phyloP scores from a whole-genome alignment of 345 rosid genomes.

The Eucalyptus viminalis region DNA sequence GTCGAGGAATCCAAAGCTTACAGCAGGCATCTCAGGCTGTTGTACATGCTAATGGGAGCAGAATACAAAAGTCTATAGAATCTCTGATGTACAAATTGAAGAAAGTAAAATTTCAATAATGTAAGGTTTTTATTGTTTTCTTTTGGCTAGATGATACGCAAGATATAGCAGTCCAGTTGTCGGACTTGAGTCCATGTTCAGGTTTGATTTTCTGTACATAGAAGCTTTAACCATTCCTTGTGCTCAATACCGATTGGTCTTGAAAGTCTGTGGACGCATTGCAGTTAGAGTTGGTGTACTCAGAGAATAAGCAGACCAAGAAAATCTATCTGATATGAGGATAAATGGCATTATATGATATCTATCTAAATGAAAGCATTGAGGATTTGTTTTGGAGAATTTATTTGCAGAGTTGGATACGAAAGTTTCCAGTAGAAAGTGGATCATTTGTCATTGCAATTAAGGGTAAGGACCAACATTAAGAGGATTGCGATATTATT shows the following conservation, averaged over 20 bases:
- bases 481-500: not conserved
- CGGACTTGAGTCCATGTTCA: not conserved
- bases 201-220: not conserved
- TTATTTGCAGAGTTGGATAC: not conserved
- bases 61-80: constrained; percentile 77
- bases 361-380: not conserved
- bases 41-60: constrained; percentile 38
- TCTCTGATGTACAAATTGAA: constrained; percentile 58
- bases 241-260: not conserved
- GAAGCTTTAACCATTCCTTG: not conserved
- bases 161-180: not conserved
- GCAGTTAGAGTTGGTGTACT: not conserved
- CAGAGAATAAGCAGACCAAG: not conserved
- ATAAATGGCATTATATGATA: not conserved
- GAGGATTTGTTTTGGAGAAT: not conserved
- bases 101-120: constrained; percentile 42
- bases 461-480: not conserved
- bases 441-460: not conserved
- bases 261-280: not conserved
- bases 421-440: not conserved
- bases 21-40: constrained; percentile 56
- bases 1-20: constrained; percentile 80
- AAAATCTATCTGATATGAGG: not conserved
- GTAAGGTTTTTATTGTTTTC: not conserved
- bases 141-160: not conserved